Conservation (phyloP, 2,329 filamentous ascomycete genomes). For the Neoscytalidium dimidiatum region DNA sequence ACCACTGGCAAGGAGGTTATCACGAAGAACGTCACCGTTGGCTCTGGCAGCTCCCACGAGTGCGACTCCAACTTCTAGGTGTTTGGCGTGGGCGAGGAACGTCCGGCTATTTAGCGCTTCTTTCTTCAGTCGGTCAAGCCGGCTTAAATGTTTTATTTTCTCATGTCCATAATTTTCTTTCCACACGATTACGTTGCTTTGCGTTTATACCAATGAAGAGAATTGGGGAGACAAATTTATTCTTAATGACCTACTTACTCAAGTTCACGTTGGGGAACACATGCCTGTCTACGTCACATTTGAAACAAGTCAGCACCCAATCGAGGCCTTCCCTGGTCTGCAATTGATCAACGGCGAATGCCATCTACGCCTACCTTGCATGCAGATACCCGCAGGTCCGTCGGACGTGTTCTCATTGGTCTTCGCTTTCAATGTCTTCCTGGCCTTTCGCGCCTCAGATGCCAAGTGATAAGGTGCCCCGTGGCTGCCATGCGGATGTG, state of each 20-base stretch:
- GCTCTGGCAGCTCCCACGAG: constrained; percentile 28
- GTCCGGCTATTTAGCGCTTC: background rate
- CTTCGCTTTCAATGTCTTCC: background rate
- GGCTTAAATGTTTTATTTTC: background rate
- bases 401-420: constrained; percentile 37
- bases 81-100: background rate
- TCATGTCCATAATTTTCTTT: constrained; percentile 7
- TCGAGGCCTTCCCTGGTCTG: background rate
- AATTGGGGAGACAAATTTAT: background rate
- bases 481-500: constrained; percentile 37
- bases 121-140: background rate
- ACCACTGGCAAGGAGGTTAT: constrained; percentile 52
- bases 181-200: constrained; percentile 1
- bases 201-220: constrained; percentile 7
- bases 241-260: background rate
- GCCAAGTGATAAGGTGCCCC: constrained; percentile 38
- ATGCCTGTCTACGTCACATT: background rate
- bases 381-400: constrained; percentile 54
- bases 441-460: background rate
- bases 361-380: constrained; percentile 24
- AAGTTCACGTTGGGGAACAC: background rate
- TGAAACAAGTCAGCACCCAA: background rate
- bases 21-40: constrained; percentile 55
- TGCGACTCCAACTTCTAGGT: constrained; percentile 35
- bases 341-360: background rate